Base-by-base conservation (phyloP, 768 basidiomycete species). In the Lentinula detonsa region DNA sequence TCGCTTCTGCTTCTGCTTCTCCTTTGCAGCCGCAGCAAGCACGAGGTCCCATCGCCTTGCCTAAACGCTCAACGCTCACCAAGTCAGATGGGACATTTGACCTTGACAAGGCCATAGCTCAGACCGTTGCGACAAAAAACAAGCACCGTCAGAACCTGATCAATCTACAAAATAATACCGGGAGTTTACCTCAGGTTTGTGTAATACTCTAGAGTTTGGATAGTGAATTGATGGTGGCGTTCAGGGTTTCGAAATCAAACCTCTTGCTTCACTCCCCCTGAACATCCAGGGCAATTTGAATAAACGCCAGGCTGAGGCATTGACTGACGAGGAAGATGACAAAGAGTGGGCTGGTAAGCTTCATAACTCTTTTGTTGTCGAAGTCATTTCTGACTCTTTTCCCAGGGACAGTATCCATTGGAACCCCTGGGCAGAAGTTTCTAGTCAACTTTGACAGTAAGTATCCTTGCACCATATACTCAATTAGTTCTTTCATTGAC, bases 361-460 rank as follows among this genome's bases (percentile, higher is more conserved):
- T 31, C 23, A 23, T 23, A 28, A 3, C 28, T 28, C 28, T 23
- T 2, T 28, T 28, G 28, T 28, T 4, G 28, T 28, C 28, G 3
- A 28, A 28, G 28, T 28, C 28, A 28, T 28, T 3, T 28, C 28
- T 28, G 3, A 28, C 28, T 28, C 28, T 28, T 28, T 28, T 28
- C 28, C 3, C 28, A 28, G 28, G 28, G 3, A 28, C 28, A 3
- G 28, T 28, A 28, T 28, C 28, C 28, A 28, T 28, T 28, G 28
- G 28, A 4, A 28, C 28, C 28, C 28, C 23, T 2, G 65, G 65
- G 2, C 73, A 76, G 62, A 54, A 61, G 15, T 79, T 77, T 67
- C 48, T 75, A 58, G 72, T 76, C 48, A 75, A 77, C 65, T 78
- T 78, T 56, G 78, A 79, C 67, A 78, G 74, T 69, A 64, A 61